Base-by-base conservation (phyloP, 2,329 filamentous ascomycete genomes). In the Dichotomopilus funicola region DNA sequence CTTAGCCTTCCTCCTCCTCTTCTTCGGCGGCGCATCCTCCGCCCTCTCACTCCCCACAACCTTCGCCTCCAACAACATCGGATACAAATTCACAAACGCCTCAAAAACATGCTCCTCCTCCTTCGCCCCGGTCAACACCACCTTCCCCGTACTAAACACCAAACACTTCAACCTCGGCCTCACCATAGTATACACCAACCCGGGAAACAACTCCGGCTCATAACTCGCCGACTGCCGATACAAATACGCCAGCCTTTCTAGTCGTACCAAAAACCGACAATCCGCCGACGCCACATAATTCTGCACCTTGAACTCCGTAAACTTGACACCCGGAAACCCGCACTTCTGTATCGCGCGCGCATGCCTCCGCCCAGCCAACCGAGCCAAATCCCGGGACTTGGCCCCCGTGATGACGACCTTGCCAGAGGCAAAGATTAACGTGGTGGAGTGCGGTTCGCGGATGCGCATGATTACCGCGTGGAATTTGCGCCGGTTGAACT, bases 371-470 rank as follows among this genome's bases (percentile, higher is more conserved):
- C 87, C 91, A 10, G 91, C 91, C 65, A 96, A 82, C 74, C 95
- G 95, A 54, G 89, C 94, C 69, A 95, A 90, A 69, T 95, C 90
- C 70, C 95, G 91, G 1, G 89, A 94, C 75, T 95, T 96, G 60
- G 91, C 91, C 77, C 91, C 91, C 55, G 91, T 96, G n/a, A 96
- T 89, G 53, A 96, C 91, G 90, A 96, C 95, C 81, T 96, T 96
- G 74, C 91, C 91, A 0, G 88, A 92, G 54, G 91, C 91, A 66
- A 96, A 96, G 78, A 96, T 95, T 54, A 96, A 76, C 10, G 91
- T 91, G 3, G 91, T 96, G 3, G 91, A 96, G 78, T 96, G 96
- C 57, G 91, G 91, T 67, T 96, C 91, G 68, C 91, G 89, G 66
- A 96, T 96, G 78, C 91, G 90, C 91, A 96, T 96, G 73, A 96